Conservation (phyloP, 768 basidiomycete genomes). For the Infundibulicybe gibba region DNA sequence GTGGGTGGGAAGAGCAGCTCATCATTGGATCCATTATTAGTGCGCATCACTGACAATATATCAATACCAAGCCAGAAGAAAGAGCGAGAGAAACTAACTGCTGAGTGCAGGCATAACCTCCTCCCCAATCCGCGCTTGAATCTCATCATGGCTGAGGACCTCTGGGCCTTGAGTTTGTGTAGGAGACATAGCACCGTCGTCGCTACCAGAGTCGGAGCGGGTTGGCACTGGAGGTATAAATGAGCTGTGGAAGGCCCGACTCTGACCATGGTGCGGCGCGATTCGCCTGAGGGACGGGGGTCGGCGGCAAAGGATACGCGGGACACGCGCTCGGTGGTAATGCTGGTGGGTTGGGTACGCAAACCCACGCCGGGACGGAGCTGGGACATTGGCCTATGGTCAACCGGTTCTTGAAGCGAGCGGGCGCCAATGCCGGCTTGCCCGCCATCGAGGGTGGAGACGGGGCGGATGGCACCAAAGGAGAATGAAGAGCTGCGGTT, state of each 20-base stretch:
- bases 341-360: constrained; percentile 38
- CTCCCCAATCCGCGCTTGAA: constrained; percentile 50
- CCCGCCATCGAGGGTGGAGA: constrained; percentile 39
- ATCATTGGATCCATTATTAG: constrained; percentile 25
- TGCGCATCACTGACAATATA: constrained; percentile 64
- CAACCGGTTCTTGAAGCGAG: constrained; percentile 15
- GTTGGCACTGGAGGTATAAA: constrained; percentile 35
- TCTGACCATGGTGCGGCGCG: constrained; percentile 22
- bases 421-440: constrained; percentile 30
- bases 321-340: constrained; percentile 35
- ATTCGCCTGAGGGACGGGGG: constrained; percentile 36
- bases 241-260: constrained; percentile 35
- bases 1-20: neutral
- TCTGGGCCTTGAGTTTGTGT: constrained; percentile 37
- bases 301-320: constrained; percentile 72
- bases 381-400: constrained; percentile 30
- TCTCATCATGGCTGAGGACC: constrained; percentile 58
- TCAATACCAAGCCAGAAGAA: constrained; percentile 4
- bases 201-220: constrained; percentile 2
- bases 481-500: constrained; percentile 47
- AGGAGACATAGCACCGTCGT: constrained; percentile 21
- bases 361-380: constrained; percentile 50
- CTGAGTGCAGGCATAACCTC: constrained; percentile 69
- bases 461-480: constrained; percentile 56
- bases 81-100: constrained; percentile 37